Base-by-base conservation (phyloP, 2,329 filamentous ascomycete species). In the Trichoderma sp. region DNA sequence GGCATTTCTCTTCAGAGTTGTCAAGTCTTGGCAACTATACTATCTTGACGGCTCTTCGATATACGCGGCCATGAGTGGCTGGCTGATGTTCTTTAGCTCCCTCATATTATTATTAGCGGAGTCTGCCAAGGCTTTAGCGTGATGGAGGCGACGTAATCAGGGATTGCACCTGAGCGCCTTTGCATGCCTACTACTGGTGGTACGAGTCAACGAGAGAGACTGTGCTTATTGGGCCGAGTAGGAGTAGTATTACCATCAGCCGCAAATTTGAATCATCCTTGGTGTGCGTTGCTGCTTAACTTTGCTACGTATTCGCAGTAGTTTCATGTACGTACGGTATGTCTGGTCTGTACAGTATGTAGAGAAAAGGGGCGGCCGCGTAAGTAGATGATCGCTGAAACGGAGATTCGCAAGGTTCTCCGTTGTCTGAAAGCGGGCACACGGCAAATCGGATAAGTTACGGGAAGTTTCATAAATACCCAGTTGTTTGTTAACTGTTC, bases 1-100 rank as follows among this genome's bases (percentile, higher is more conserved):
- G 61, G 61, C 61, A 64, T 54, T 37, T 54, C n/a, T 27, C 61
- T 32, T 27, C 10, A 53, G 45, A 64, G 48, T 54, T 64, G 48
- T 64, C 34, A 29, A 56, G 61, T 64, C 61, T 64, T 64, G 61
- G 61, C 61, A 64, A 45, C 48, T 54, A 42, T 64, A 56, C 61
- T n/a, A 56, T 34, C 34, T 45, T 13, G 37, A 54, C n/a, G 50
- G 50, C 13, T 64, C 52, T 53, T 39, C n/a, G 22, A 64, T 56
- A 64, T 45, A 17, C 50, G 35, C 48, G 8, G 50, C 61, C 25
- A 45, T 64, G 61, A 64, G 35, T 64, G 61, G 61, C 37, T 56
- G 50, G 61, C 54, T 56, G 61, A 64, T 64, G n/a, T 39, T 64
- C 35, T 56, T n/a, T 61, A 61, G 58, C 58, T 50, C 29, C 39